phyloP scores from a whole-genome alignment of 768 basidiomycete species.

The Termitomyces sp. region DNA sequence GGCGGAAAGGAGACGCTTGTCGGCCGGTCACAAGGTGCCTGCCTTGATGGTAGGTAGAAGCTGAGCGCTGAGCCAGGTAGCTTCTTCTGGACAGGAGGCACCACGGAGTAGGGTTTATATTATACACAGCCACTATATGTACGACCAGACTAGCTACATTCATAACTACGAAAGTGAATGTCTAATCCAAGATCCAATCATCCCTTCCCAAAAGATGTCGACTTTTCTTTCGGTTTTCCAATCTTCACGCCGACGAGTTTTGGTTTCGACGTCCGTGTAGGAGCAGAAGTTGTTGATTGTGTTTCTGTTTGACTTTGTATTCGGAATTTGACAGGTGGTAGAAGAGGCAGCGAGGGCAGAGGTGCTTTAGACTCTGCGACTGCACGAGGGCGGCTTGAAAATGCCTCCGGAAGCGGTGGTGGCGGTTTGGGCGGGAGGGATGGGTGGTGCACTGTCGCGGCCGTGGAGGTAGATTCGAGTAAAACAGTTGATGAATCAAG shows the following conservation, averaged over 20 bases:
- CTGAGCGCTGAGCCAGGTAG: background rate
- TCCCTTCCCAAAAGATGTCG: background rate
- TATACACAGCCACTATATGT: background rate
- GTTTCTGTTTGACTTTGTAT: slow-evolving; percentile 4
- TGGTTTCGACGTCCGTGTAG: slow-evolving; percentile 10
- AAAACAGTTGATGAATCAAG: slow-evolving; percentile 8
- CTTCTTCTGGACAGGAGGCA: background rate
- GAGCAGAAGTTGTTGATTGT: slow-evolving; percentile 2
- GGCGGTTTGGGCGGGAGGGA: slow-evolving; percentile 41
- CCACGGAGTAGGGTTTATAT: background rate
- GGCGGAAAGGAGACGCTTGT: slow-evolving; percentile 4
- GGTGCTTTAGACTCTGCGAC: slow-evolving; percentile 14
- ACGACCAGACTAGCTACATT: background rate
- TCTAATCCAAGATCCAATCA: background rate
- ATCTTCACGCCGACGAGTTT: slow-evolving; percentile 39
- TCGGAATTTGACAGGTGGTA: slow-evolving; percentile 7
- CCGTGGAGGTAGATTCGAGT: background rate
- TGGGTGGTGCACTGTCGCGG: slow-evolving; percentile 19
- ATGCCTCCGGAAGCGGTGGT: slow-evolving; percentile 19
- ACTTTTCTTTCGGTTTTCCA: slow-evolving; percentile 26
- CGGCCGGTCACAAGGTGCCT: slow-evolving; percentile 4
- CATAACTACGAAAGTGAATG: background rate
- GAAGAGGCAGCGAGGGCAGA: slow-evolving; percentile 21
- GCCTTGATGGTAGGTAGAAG: background rate
- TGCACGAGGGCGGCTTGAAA: slow-evolving; percentile 6